Evolutionary conservation across 106 monocot genomes (phyloP).

Genomic region (Gastrodia elata): DNA sequence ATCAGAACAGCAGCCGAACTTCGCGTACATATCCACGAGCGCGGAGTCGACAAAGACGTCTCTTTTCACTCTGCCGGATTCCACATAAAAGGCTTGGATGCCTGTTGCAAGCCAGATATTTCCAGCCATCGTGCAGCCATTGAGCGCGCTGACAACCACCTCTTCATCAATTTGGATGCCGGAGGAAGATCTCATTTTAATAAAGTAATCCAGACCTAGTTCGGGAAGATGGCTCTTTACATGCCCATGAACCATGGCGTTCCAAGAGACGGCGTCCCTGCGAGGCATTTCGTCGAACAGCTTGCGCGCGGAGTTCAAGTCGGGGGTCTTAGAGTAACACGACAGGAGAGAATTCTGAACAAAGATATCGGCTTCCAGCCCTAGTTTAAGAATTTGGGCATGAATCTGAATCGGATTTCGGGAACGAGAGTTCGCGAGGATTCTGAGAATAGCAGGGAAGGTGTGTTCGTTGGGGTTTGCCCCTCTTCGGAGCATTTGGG

Average conservation of each 20-base stretch:
- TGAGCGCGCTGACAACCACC: slow-evolving; percentile 5
- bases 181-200: background rate
- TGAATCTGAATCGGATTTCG: slow-evolving; percentile 16
- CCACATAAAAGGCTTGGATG: slow-evolving; percentile 11
- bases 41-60: slow-evolving; percentile 22
- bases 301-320: slow-evolving; percentile 15
- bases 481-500: slow-evolving; percentile 16
- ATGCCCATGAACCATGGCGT: slow-evolving; percentile 27
- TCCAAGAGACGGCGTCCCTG: slow-evolving; percentile 44
- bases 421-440: slow-evolving; percentile 18
- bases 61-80: slow-evolving; percentile 11
- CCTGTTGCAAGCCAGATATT: slow-evolving; percentile 3
- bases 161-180: background rate
- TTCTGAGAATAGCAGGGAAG: slow-evolving; percentile 9
- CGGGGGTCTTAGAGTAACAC: slow-evolving; percentile 25
- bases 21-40: slow-evolving; percentile 32
- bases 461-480: slow-evolving; percentile 24
- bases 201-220: background rate
- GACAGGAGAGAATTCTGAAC: slow-evolving; percentile 33
- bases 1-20: slow-evolving; percentile 17
- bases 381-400: slow-evolving; percentile 9
- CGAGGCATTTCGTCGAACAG: slow-evolving; percentile 25
- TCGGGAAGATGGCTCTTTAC: slow-evolving; percentile 13
- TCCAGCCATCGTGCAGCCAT: slow-evolving; percentile 2
- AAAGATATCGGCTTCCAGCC: slow-evolving; percentile 1